Percentiles rank a stretch among this genome's conserved stretches.
phyloP scores from a whole-genome alignment of 2,329 filamentous ascomycete species.

The Diaporthe nobilis region DNA sequence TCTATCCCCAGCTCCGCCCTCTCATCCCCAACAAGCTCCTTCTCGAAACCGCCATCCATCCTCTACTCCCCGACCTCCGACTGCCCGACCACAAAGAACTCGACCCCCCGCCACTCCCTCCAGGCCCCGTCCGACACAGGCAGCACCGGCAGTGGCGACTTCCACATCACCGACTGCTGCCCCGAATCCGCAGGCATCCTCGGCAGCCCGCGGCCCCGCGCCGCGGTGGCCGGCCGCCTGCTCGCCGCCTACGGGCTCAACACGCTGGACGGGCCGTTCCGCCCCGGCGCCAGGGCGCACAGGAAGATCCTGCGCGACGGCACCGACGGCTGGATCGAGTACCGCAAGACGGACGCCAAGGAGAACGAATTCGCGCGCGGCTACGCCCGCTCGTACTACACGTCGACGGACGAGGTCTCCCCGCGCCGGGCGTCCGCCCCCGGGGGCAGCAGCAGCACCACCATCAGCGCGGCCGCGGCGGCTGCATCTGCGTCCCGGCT shows the following conservation, averaged over 20 bases:
- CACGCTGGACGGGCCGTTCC: constrained; percentile 65
- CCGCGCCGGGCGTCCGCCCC: constrained; percentile 10
- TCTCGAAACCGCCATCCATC: constrained; percentile 32
- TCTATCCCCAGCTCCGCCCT: background rate
- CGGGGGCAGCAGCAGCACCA: background rate
- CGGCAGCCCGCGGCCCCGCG: constrained; percentile 39
- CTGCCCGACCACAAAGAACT: constrained; percentile 35
- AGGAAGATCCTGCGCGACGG: constrained; percentile 60
- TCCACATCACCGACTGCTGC: constrained; percentile 42
- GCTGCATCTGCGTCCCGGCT: constrained; percentile 34
- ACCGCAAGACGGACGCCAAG: constrained; percentile 59
- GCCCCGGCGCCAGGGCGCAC: constrained; percentile 65
- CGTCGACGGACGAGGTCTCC: constrained; percentile 45
- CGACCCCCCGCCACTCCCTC: constrained; percentile 41
- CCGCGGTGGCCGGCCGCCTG: constrained; percentile 62
- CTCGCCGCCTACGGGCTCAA: constrained; percentile 69
- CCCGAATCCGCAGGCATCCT: constrained; percentile 39
- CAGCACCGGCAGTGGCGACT: constrained; percentile 6
- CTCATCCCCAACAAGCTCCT: constrained; percentile 28
- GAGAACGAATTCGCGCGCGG: constrained; percentile 64
- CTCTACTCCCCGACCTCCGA: constrained; percentile 37
- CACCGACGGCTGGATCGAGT: constrained; percentile 67
- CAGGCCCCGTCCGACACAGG: constrained; percentile 13
- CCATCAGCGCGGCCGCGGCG: constrained; percentile 43
- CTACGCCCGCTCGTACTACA: constrained; percentile 68